Evolutionary conservation across 257 asterid genomes (phyloP).

Genomic region (Verbascum thapsus): DNA sequence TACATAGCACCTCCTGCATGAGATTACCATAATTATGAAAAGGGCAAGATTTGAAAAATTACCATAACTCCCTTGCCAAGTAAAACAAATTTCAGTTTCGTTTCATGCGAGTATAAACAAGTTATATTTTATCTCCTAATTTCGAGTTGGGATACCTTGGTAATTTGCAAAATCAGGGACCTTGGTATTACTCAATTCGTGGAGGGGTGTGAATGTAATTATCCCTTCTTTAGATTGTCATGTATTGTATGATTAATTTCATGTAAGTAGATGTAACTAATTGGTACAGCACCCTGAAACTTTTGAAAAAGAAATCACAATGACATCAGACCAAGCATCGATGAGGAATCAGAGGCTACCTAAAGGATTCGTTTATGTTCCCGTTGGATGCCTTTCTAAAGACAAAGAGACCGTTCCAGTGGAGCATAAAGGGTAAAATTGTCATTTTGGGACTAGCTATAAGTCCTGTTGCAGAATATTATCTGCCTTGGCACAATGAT

Average conservation of each 20-base stretch:
- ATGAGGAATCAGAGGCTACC: conserved; percentile 87
- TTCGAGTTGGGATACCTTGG: no score
- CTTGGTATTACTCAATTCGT: no score
- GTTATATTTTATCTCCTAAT: no score
- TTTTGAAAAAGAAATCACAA: conserved; percentile 77
- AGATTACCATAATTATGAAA: no score
- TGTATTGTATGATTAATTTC: background rate
- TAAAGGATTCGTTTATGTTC: conserved; percentile 82
- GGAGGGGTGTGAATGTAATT: conserved; percentile 11
- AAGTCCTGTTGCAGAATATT: no score
- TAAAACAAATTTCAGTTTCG: no score
- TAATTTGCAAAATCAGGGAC: no score
- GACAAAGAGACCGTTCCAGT: conserved; percentile 53
- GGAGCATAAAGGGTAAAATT: conserved; percentile 46
- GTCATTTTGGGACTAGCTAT: background rate
- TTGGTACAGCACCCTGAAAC: conserved; percentile 69
- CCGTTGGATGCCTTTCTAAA: no score
- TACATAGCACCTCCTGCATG: no score
- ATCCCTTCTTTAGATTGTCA: background rate
- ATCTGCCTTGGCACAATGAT: conserved; percentile 29
- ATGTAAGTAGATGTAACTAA: conserved; percentile 14
- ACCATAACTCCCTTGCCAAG: no score
- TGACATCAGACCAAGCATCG: conserved; percentile 96
- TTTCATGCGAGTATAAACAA: no score
- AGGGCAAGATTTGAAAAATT: no score